A percentile compares a stretch with the other conserved stretches of the same genome.
These are phyloP conservation scores for Olyra latifolia DNA, from an alignment of 176 grass and related monocot species.

Conservation along the genomic window DNA sequence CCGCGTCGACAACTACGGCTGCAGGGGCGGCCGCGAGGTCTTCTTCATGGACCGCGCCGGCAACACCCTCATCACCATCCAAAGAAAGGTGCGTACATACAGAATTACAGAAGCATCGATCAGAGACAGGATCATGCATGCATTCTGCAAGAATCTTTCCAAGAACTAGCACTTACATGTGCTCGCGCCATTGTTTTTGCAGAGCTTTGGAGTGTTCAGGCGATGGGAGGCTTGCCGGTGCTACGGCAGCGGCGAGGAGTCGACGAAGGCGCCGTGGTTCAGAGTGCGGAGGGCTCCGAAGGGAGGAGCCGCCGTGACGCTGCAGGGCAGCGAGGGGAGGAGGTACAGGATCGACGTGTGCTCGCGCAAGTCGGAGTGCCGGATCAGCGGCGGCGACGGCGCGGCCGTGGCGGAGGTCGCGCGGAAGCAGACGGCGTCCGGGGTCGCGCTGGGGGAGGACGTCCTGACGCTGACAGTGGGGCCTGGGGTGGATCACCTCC, in stretches of 20 bases:
- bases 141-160: neutral
- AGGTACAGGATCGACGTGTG: slow-evolving; percentile 39
- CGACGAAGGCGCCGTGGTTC: slow-evolving; percentile 49
- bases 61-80: slow-evolving; percentile 44
- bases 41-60: slow-evolving; percentile 75
- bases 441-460: slow-evolving; percentile 56
- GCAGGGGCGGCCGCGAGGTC: slow-evolving; percentile 45
- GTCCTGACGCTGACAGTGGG: slow-evolving; percentile 61
- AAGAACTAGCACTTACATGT: too few relatives aligned
- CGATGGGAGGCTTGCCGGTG: slow-evolving; percentile 30
- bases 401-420: slow-evolving; percentile 14
- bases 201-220: slow-evolving; percentile 28
- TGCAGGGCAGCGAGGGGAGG: slow-evolving; percentile 18
- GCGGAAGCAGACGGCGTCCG: slow-evolving; percentile 54
- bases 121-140: neutral
- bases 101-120: neutral
- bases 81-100: slow-evolving; percentile 33
- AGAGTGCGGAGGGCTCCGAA: slow-evolving; percentile 23
- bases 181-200: neutral
- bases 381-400: slow-evolving; percentile 23
- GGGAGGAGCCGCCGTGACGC: neutral
- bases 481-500: slow-evolving; percentile 53
- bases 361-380: slow-evolving; percentile 43
- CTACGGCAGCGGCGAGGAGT: neutral
- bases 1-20: slow-evolving; percentile 79